Evolutionary conservation across 1,284 basidiomycete genomes (phyloP).

Genomic region (Fistulinella staudtii): DNA sequence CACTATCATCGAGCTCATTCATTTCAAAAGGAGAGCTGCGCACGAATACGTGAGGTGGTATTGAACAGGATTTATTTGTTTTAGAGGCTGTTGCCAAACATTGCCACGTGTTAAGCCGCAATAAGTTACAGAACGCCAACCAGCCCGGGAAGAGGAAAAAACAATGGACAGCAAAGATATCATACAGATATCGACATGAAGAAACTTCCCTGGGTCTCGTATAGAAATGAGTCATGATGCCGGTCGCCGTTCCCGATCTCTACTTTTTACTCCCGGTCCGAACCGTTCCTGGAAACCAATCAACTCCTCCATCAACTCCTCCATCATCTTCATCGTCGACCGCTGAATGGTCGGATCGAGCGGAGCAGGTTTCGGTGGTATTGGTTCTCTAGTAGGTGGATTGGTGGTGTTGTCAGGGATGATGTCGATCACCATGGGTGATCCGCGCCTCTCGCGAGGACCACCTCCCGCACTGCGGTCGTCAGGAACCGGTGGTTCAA

Average conservation of each 20-base stretch:
- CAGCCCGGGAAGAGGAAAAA: neutral
- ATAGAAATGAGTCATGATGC: constrained; percentile 33
- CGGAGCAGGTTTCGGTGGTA: constrained; percentile 4
- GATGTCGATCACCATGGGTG: constrained; percentile 28
- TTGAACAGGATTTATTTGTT: constrained; percentile 21
- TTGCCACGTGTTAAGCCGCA: constrained; percentile 19
- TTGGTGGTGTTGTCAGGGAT: constrained; percentile 2
- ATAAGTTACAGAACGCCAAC: neutral
- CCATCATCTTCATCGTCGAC: constrained; percentile 76
- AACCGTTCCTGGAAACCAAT: constrained; percentile 85
- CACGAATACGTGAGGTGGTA: neutral
- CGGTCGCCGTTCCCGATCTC: constrained; percentile 51
- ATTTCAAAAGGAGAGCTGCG: constrained; percentile 6
- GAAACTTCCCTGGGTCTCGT: neutral
- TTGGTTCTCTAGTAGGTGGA: constrained; percentile 6
- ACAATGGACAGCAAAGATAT: constrained; percentile 10
- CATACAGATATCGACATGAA: constrained; percentile 13
- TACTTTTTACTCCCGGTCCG: constrained; percentile 56
- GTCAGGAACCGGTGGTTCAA: constrained; percentile 9
- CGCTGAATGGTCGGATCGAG: constrained; percentile 14
- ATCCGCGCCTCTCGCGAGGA: constrained; percentile 13
- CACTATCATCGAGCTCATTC: constrained; percentile 3
- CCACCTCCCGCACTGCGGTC: constrained; percentile 17
- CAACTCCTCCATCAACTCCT: constrained; percentile 83
- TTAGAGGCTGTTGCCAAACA: constrained; percentile 29